Base-by-base conservation (phyloP, 2,329 filamentous ascomycete genomes). In the Onygena corvina region DNA sequence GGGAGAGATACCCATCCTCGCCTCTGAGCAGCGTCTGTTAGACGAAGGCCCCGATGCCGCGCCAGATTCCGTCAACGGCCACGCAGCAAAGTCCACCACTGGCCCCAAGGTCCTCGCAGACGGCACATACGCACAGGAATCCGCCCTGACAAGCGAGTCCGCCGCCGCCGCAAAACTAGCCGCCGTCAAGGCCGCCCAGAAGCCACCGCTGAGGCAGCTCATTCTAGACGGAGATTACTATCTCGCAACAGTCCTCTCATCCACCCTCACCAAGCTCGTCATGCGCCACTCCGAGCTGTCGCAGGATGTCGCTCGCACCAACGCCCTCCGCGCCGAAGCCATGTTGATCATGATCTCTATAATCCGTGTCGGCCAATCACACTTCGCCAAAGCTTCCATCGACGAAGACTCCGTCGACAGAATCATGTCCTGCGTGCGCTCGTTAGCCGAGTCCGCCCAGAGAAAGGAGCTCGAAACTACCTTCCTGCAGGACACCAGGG, bases 291-390 rank as follows among this genome's bases (percentile, higher is more conserved):
- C 87, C 1, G 89, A 96, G 63, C 89, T 96, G 52, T 95, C 90
- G 1, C 73, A 83, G 20, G 90, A 95, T 59, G 69, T 76, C 36
- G 85, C 86, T 36, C 83, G 92, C 33, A 96, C 90, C 25, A 98
- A 98, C 60, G 89, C 90, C 25, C 77, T 98, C 21, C 84, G 87
- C 46, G 92, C 92, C 2, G 92, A 98, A 68, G 92, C 92, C 38
- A 98, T 98, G 92, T 77, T 98, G 48, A 96, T 98, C 64, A 94
- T 96, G 89, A 94, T 98, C 59, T 96, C 92, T 3, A 93, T 98
- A 58, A 87, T 98, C 57, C 88, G 92, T 46, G 92, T 95, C 53
- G 92, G 92, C 34, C 92, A 98, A 69, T 96, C 90, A n/a, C 87
- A 94, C 56, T 98, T 98, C 58, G 92, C 94, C 62, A 96, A 96